phyloP scores from a whole-genome alignment of 1,139 yeast species.

The Hyphopichia khmerensis region DNA sequence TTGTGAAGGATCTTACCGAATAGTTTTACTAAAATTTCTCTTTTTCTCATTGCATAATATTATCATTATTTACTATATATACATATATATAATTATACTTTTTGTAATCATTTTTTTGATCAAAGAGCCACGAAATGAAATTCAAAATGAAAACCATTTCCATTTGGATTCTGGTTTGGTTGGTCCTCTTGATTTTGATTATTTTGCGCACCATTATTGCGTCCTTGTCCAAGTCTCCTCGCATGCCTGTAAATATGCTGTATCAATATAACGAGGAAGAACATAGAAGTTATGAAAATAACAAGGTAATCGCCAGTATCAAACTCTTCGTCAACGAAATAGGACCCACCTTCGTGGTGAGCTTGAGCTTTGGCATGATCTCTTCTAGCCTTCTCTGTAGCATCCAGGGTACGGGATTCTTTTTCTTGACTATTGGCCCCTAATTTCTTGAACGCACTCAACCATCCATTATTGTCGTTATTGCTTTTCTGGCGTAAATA shows the following conservation, averaged over 20 bases:
- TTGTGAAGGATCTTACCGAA: constrained; percentile 15
- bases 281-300: constrained; percentile 26
- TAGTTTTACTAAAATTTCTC: neutral
- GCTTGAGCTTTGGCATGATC: constrained; percentile 25
- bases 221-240: constrained; percentile 17
- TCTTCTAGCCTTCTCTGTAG: constrained; percentile 3
- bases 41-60: neutral
- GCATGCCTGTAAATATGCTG: constrained; percentile 28
- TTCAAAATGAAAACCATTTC: constrained; percentile 30
- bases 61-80: neutral
- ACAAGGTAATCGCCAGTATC: constrained; percentile 36
- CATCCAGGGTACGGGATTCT: constrained; percentile 8
- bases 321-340: constrained; percentile 22
- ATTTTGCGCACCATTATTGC: constrained; percentile 5
- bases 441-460: constrained; percentile 34
- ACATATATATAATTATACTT: neutral
- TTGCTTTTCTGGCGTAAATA: constrained; percentile 11
- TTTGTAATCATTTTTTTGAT: neutral
- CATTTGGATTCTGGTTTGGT: constrained; percentile 7
- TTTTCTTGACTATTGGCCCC: constrained; percentile 15
- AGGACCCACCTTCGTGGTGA: constrained; percentile 35
- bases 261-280: constrained; percentile 29
- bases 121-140: constrained; percentile 40
- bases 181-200: constrained; percentile 7
- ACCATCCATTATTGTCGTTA: constrained; percentile 32